These are phyloP conservation scores for Moricandia arvensis DNA, from an alignment of 345 rosid genomes.

Conservation along the genomic window DNA sequence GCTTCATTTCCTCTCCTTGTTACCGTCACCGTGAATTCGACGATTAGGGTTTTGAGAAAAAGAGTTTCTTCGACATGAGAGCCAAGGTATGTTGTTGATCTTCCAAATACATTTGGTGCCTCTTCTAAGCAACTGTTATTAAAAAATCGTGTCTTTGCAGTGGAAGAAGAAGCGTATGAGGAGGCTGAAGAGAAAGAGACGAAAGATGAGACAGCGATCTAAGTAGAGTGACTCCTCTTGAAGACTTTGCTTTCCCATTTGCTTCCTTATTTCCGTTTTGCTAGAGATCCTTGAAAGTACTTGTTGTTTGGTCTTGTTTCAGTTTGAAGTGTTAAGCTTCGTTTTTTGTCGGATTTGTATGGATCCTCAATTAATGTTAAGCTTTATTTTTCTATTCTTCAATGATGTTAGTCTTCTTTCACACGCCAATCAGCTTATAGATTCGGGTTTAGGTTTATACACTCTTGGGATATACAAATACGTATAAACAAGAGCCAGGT, in stretches of 20 bases:
- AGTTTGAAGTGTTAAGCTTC: neutral
- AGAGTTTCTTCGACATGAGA: constrained; percentile 51
- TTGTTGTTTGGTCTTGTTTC: constrained; percentile 12
- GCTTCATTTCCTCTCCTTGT: neutral
- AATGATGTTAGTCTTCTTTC: neutral
- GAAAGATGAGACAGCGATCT: constrained; percentile 99
- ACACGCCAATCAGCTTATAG: neutral
- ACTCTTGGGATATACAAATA: neutral
- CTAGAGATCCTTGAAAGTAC: constrained; percentile 13
- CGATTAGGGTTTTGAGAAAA: constrained; percentile 26
- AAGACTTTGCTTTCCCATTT: constrained; percentile 10
- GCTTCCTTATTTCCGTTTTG: neutral
- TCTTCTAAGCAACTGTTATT: too few species aligned
- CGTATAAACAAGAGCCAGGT: too few species aligned
- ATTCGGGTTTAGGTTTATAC: neutral
- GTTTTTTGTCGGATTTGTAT: constrained; percentile 24
- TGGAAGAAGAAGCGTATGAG: constrained; percentile 99
- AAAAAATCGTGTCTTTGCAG: constrained; percentile 47
- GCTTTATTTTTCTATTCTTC: neutral
- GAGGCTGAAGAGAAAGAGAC: constrained; percentile 98
- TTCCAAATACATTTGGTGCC: neutral
- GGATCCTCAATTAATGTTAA: constrained; percentile 16
- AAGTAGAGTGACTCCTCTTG: constrained; percentile 52
- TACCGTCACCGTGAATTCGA: constrained; percentile 25
- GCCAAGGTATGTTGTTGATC: constrained; percentile 57